Conservation (phyloP, 2,329 filamentous ascomycete species). For the Trichoderma sp. region DNA sequence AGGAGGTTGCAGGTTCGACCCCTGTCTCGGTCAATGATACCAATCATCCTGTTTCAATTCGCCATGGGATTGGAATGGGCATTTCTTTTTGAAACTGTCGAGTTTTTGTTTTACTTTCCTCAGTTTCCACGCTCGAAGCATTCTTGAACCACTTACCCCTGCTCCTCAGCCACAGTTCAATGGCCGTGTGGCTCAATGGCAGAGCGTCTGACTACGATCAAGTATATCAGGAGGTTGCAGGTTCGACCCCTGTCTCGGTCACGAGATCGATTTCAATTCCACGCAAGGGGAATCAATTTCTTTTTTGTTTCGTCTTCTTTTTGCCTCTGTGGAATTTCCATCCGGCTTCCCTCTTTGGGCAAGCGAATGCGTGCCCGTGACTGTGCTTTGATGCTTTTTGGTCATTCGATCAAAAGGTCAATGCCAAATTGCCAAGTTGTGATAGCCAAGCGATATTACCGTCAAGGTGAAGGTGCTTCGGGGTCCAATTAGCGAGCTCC, state of each 20-base stretch:
- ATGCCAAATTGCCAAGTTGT: not conserved
- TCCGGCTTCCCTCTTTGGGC: not conserved
- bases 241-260: slow-evolving; percentile 21
- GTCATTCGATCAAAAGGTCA: not conserved
- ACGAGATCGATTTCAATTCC: slow-evolving; percentile 11
- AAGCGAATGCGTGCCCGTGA: not conserved
- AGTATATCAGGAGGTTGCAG: slow-evolving; percentile 20
- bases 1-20: slow-evolving; percentile 21
- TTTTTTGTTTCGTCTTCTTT: slow-evolving; percentile 11
- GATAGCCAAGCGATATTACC: slow-evolving; percentile 2
- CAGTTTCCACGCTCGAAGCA: not conserved
- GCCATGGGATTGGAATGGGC: slow-evolving; percentile 2
- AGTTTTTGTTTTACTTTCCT: not conserved
- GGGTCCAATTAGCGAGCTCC: not conserved
- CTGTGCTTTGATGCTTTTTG: not conserved
- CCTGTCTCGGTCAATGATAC: slow-evolving; percentile 20
- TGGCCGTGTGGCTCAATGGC: slow-evolving; percentile 20
- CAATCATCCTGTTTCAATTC: not conserved
- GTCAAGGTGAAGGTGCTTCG: not conserved
- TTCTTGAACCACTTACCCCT: not conserved
- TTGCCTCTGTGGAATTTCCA: not conserved
- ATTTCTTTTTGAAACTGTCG: slow-evolving; percentile 18
- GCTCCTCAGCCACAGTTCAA: not conserved
- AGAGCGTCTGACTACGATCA: slow-evolving; percentile 20
- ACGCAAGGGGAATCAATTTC: slow-evolving; percentile 2